These are phyloP conservation scores for Tetradesmus lagerheimii DNA, from an alignment of 139 green algal genomes.

Conservation along the genomic window DNA sequence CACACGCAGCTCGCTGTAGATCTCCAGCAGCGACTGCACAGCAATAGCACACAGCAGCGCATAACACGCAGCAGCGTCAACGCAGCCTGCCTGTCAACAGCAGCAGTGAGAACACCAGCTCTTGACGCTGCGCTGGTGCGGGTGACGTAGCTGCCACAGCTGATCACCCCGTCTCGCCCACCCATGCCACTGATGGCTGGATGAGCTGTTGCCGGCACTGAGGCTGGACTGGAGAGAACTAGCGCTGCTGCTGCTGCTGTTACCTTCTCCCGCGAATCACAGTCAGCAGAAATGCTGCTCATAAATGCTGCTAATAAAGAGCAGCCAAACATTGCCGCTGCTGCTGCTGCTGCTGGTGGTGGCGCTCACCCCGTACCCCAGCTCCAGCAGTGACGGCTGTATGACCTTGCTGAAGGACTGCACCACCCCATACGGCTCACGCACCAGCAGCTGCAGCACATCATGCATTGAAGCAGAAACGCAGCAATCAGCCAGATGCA, in stretches of 20 bases:
- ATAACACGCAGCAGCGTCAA: not conserved
- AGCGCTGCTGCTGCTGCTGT: not conserved
- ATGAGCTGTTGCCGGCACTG: too few species aligned
- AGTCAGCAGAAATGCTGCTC: not conserved
- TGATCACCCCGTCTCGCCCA: too few species aligned
- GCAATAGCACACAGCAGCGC: conserved; percentile 10
- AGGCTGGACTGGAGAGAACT: too few species aligned
- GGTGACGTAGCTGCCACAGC: too few species aligned
- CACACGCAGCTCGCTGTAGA: conserved; percentile 76
- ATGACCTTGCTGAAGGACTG: conserved; percentile 75
- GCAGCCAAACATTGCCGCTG: too few species aligned
- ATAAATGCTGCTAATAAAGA: too few species aligned
- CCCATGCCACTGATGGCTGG: too few species aligned
- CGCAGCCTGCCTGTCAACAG: not conserved
- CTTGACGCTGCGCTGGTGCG: too few species aligned
- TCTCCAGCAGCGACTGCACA: conserved; percentile 68
- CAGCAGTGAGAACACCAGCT: too few species aligned
- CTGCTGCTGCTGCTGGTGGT: not conserved
- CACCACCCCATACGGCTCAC: conserved; percentile 72
- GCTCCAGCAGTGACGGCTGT: conserved; percentile 75
- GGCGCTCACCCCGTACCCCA: conserved; percentile 65
- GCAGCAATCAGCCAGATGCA: too few species aligned
- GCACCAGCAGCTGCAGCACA: conserved; percentile 62
- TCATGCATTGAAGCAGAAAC: conserved; percentile 6
- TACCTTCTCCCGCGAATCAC: not conserved